Conservation (phyloP, 2,329 filamentous ascomycete genomes). For the Parasarocladium wereldwijsianum region DNA sequence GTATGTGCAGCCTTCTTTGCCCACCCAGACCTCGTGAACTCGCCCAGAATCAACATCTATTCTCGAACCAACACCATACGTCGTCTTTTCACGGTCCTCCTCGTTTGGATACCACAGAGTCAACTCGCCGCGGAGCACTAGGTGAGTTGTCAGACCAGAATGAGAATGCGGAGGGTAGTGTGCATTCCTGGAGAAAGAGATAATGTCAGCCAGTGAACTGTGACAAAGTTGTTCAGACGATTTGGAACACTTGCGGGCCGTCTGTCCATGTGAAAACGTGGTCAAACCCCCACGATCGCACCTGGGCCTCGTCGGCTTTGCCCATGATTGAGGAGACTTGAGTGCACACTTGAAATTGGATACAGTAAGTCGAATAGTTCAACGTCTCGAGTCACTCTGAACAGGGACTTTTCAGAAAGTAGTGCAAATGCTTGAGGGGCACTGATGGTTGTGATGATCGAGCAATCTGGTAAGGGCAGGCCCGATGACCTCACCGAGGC, state of each 20-base stretch:
- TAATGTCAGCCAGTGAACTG: not conserved
- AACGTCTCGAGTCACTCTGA: too few relatives aligned
- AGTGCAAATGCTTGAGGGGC: too few relatives aligned
- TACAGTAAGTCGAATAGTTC: too few relatives aligned
- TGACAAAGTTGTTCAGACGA: not conserved
- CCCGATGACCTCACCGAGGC: too few relatives aligned
- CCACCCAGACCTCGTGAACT: constrained; percentile 57
- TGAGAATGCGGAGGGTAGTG: constrained; percentile 58
- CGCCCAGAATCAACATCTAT: constrained; percentile 51
- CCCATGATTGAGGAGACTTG: too few relatives aligned
- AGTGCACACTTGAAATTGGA: too few relatives aligned
- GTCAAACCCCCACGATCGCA: constrained; percentile 53
- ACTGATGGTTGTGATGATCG: too few relatives aligned
- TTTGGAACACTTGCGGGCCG: constrained; percentile 37
- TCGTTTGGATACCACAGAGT: constrained; percentile 55
- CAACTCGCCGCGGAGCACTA: constrained; percentile 49
- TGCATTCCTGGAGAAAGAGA: constrained; percentile 29
- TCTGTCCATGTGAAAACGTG: constrained; percentile 63
- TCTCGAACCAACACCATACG: constrained; percentile 43
- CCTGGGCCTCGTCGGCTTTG: constrained; percentile 35
- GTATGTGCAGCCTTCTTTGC: constrained; percentile 50
- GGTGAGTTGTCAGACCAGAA: constrained; percentile 48
- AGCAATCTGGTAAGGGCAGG: too few relatives aligned
- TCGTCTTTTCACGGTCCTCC: constrained; percentile 35
- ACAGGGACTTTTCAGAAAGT: too few relatives aligned